Percentiles rank a stretch among this genome's conserved stretches.
Evolutionary conservation across 1,139 yeast genomes (phyloP).

Genomic region (Zygosaccharomyces sapae): DNA sequence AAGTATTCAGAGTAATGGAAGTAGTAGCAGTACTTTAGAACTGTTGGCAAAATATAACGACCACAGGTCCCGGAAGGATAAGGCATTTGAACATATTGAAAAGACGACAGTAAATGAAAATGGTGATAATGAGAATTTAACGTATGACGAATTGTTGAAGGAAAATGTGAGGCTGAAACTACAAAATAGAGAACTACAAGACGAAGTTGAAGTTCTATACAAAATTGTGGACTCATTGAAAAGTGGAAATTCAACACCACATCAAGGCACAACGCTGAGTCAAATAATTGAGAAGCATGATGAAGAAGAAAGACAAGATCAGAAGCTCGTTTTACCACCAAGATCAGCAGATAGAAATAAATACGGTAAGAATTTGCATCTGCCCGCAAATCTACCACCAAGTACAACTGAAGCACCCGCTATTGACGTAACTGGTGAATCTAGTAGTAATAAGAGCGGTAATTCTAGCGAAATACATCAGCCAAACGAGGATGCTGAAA

Average conservation of each 20-base stretch:
- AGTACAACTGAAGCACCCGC: neutral
- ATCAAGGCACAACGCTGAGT: constrained; percentile 10
- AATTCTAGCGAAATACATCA: neutral
- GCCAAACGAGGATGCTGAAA: neutral
- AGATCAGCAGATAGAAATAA: constrained; percentile 32
- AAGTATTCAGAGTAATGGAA: constrained; percentile 2
- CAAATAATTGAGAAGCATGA: constrained; percentile 16
- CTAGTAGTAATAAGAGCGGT: neutral
- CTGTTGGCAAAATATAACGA: constrained; percentile 31
- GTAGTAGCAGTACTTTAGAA: constrained; percentile 25
- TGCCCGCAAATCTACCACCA: constrained; percentile 2
- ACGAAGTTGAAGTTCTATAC: constrained; percentile 25
- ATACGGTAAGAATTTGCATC: constrained; percentile 19
- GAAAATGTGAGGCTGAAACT: constrained; percentile 31
- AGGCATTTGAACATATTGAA: constrained; percentile 28
- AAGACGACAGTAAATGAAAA: constrained; percentile 15
- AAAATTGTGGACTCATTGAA: constrained; percentile 23
- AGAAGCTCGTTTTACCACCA: constrained; percentile 28
- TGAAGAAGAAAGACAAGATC: constrained; percentile 9
- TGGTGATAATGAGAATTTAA: constrained; percentile 18
- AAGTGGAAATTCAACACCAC: constrained; percentile 4
- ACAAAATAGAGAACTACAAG: constrained; percentile 26
- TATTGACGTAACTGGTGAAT: constrained; percentile 6
- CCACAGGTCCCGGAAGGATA: constrained; percentile 29
- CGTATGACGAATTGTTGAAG: constrained; percentile 33